Evolutionary conservation across 2,329 filamentous ascomycete species (phyloP).

Genomic region (Diaporthe citri): DNA sequence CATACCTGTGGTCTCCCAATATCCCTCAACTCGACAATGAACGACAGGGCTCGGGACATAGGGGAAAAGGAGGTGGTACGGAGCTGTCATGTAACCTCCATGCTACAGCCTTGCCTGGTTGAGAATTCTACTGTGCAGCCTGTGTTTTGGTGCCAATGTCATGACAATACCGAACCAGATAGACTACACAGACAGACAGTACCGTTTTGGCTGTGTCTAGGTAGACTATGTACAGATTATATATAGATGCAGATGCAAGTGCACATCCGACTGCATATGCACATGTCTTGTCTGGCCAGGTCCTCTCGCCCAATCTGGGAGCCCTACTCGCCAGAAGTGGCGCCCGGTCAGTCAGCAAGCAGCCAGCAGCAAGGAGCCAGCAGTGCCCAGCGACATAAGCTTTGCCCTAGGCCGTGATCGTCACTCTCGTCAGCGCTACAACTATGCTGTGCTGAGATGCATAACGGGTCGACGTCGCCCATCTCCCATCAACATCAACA

Average conservation of each 20-base stretch:
- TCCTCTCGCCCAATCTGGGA: neutral
- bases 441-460: neutral
- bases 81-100: neutral
- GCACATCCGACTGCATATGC: neutral
- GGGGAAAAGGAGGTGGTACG: conserved; percentile 4
- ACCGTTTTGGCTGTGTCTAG: too few species aligned
- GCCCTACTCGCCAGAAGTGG: neutral
- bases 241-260: neutral
- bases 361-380: neutral
- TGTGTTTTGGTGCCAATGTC: neutral
- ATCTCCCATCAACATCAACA: neutral
- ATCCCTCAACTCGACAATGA: conserved; percentile 11
- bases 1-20: neutral
- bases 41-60: neutral
- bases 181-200: neutral
- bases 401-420: conserved; percentile 28
- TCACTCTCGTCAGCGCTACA: conserved; percentile 24
- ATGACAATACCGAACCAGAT: neutral
- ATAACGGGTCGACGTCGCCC: neutral
- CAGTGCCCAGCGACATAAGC: conserved; percentile 18
- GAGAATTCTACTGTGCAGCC: neutral
- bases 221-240: neutral
- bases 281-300: neutral
- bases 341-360: conserved; percentile 7
- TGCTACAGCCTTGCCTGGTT: neutral